These are phyloP conservation scores for Inga oerstediana DNA, from an alignment of 306 rosid species.

Conservation along the genomic window DNA sequence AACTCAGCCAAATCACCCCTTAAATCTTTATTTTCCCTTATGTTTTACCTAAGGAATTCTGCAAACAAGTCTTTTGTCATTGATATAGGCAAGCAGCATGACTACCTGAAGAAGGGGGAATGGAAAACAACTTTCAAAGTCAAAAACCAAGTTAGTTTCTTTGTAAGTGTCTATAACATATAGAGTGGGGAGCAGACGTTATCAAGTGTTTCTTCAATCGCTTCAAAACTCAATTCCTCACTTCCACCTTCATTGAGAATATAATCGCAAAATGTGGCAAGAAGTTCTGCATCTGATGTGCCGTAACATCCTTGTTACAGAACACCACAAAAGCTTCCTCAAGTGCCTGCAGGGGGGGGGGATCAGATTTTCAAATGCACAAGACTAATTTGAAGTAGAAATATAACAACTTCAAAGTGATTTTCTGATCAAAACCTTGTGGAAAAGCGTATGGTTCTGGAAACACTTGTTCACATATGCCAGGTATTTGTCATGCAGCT, in stretches of 20 bases:
- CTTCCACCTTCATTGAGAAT: slow-evolving; percentile 94
- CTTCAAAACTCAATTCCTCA: slow-evolving; percentile 91
- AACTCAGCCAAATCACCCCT: slow-evolving; percentile 13
- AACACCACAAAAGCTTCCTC: slow-evolving; percentile 93
- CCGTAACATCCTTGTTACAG: slow-evolving; percentile 90
- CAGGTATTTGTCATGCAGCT: slow-evolving; percentile 88
- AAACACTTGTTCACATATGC: slow-evolving; percentile 79
- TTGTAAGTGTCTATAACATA: slow-evolving; percentile 11
- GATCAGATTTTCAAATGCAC: slow-evolving; percentile 12
- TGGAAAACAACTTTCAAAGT: background rate
- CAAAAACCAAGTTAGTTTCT: background rate
- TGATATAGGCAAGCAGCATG: slow-evolving; percentile 19
- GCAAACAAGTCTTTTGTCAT: slow-evolving; percentile 34
- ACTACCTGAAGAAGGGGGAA: background rate
- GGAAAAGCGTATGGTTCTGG: slow-evolving; percentile 83
- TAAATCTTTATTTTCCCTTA: slow-evolving; percentile 3
- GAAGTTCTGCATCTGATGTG: slow-evolving; percentile 87
- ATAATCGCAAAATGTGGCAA: slow-evolving; percentile 92
- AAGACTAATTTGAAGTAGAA: slow-evolving; percentile 8
- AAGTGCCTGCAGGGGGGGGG: slow-evolving; percentile 58
- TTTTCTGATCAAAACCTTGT: slow-evolving; percentile 67
- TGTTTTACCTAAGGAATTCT: slow-evolving; percentile 64
- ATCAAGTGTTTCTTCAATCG: slow-evolving; percentile 91
- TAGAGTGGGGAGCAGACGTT: slow-evolving; percentile 54
- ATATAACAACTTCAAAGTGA: slow-evolving; percentile 9